Evolutionary conservation across 1,139 yeast genomes (phyloP).

Genomic region (Hemisphaericaspora xylanilytica): DNA sequence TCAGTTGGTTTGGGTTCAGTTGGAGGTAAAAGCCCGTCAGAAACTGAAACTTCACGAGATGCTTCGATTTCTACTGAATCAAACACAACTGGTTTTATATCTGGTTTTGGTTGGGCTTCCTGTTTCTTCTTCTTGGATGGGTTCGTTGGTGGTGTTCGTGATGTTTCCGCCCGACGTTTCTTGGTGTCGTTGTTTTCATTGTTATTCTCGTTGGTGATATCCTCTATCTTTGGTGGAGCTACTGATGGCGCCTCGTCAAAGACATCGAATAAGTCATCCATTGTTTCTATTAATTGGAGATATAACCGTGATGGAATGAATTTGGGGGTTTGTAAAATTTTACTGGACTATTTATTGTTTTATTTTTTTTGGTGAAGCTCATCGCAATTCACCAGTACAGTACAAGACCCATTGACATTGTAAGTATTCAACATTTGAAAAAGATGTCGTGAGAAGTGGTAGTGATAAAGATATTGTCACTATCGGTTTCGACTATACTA

Average conservation of each 20-base stretch:
- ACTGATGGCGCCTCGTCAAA: slow-evolving; percentile 56
- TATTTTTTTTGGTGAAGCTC: not conserved
- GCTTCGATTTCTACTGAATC: slow-evolving; percentile 92
- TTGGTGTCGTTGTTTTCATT: slow-evolving; percentile 8
- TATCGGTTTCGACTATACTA: no score
- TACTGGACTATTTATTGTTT: not conserved
- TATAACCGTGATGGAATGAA: not conserved
- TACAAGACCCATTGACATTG: no score
- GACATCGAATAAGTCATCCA: slow-evolving; percentile 66
- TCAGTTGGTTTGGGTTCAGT: slow-evolving; percentile 34
- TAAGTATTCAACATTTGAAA: no score
- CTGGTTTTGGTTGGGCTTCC: slow-evolving; percentile 19
- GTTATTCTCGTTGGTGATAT: slow-evolving; percentile 6
- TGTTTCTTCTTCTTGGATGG: slow-evolving; percentile 14
- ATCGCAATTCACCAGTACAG: no score
- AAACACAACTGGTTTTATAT: slow-evolving; percentile 68
- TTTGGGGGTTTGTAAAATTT: not conserved
- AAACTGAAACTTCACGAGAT: slow-evolving; percentile 78
- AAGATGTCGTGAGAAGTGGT: no score
- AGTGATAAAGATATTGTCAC: no score
- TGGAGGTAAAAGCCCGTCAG: slow-evolving; percentile 59
- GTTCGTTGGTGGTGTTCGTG: slow-evolving; percentile 8
- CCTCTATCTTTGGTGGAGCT: slow-evolving; percentile 26
- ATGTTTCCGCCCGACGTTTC: slow-evolving; percentile 13
- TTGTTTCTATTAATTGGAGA: slow-evolving; percentile 9